Conservation (phyloP, 441 rosid genomes). For the Corymbia citriodora region DNA sequence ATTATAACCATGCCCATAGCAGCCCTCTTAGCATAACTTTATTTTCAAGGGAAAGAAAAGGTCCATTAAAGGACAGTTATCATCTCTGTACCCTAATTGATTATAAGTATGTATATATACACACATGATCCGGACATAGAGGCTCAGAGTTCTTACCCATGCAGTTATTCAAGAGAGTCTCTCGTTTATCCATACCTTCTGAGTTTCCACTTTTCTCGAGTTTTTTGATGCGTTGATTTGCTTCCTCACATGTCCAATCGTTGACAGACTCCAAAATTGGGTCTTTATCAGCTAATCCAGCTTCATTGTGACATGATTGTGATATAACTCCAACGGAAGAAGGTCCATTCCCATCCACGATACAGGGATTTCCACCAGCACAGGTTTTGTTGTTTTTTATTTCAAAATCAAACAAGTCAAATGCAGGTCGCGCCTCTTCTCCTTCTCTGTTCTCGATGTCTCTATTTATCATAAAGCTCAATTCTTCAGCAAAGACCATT, state of each 20-base stretch:
- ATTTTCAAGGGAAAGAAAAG: neutral
- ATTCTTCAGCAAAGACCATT: constrained; percentile 8
- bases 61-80: neutral
- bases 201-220: neutral
- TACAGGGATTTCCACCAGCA: neutral
- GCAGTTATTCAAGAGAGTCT: neutral
- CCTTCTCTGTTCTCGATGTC: neutral
- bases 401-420: constrained; percentile 14
- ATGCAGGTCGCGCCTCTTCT: neutral
- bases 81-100: neutral
- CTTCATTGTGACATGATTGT: neutral
- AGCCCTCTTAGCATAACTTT: neutral
- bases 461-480: constrained; percentile 8
- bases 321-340: neutral
- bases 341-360: neutral
- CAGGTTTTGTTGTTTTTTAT: neutral
- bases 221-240: neutral
- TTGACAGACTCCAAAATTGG: neutral
- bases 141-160: neutral
- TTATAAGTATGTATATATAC: neutral
- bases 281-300: neutral
- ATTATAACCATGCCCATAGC: neutral
- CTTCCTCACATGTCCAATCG: neutral
- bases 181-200: neutral
- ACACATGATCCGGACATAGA: neutral